Percentiles rank a stretch among this genome's conserved stretches.
Evolutionary conservation across 164 flowering plant species (phyloP).

Genomic region (Amborella trichopoda): DNA sequence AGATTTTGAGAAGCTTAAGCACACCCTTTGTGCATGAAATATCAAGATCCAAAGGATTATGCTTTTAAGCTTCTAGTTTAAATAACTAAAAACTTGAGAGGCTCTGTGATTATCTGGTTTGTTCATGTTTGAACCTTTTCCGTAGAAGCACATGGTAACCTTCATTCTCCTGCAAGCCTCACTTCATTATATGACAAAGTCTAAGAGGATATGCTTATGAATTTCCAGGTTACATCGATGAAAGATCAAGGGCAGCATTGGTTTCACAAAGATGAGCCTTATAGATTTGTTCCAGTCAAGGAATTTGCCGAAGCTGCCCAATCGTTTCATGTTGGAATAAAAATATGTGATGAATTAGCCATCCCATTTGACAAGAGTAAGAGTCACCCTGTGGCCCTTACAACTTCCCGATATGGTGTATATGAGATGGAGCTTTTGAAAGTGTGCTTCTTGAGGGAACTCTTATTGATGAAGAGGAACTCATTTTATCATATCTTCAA

Average conservation of each 20-base stretch:
- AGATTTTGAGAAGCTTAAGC: too few species aligned
- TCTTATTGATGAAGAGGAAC: slow-evolving; percentile 46
- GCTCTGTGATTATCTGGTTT: too few species aligned
- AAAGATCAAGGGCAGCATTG: slow-evolving; percentile 27
- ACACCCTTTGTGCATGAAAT: too few species aligned
- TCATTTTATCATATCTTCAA: slow-evolving; percentile 44
- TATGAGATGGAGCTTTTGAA: slow-evolving; percentile 29
- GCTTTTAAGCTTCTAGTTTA: too few species aligned
- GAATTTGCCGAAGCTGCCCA: slow-evolving; percentile 23
- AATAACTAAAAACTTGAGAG: too few species aligned
- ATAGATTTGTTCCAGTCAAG: slow-evolving; percentile 15
- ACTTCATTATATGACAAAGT: too few species aligned
- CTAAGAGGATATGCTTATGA: background rate
- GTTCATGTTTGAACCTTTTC: too few species aligned
- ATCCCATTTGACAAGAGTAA: slow-evolving; percentile 30
- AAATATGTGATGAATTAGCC: slow-evolving; percentile 12
- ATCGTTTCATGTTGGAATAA: slow-evolving; percentile 19
- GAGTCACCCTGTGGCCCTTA: slow-evolving; percentile 43
- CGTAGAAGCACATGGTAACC: too few species aligned
- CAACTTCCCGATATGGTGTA: slow-evolving; percentile 33
- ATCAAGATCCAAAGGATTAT: too few species aligned
- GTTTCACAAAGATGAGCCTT: slow-evolving; percentile 15
- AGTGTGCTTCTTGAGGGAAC: slow-evolving; percentile 32
- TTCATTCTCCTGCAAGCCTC: too few species aligned
- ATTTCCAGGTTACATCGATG: slow-evolving; percentile 20